Evolutionary conservation across 352 stramenopile genomes (phyloP).

Genomic region (Phytophthora hybrid): DNA sequence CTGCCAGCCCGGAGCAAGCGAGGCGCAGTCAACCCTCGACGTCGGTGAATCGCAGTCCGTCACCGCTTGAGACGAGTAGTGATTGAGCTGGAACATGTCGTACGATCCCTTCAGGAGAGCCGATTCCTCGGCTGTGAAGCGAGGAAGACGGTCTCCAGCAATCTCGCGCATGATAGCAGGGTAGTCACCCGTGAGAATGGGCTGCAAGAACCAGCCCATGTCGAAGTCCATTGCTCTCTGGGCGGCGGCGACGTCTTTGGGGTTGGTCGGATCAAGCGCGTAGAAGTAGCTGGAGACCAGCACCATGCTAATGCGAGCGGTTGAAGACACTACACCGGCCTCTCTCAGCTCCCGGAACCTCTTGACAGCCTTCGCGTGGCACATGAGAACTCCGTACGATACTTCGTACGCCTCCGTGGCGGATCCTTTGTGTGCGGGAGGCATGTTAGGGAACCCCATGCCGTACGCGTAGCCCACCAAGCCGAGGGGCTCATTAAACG

Average conservation of each 20-base stretch:
- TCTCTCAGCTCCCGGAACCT: conserved; percentile 86
- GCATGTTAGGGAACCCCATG: conserved; percentile 55
- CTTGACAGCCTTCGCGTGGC: conserved; percentile 87
- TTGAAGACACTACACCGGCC: conserved; percentile 35
- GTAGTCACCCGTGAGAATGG: conserved; percentile 92
- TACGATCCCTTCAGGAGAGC: conserved; percentile 79
- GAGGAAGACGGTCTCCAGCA: conserved; percentile 84
- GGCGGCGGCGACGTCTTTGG: conserved; percentile 66
- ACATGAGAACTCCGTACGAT: conserved; percentile 92
- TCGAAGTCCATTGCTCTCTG: conserved; percentile 89
- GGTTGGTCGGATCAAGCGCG: conserved; percentile 75
- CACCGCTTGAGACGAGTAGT: conserved; percentile 89
- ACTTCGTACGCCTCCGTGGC: conserved; percentile 53
- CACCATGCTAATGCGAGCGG: conserved; percentile 92
- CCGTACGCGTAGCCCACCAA: conserved; percentile 90
- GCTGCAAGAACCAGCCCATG: conserved; percentile 93
- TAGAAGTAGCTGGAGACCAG: conserved; percentile 85
- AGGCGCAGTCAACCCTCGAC: conserved; percentile 40
- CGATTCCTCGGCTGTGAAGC: conserved; percentile 86
- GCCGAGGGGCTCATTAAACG: conserved; percentile 94
- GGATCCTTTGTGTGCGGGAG: conserved; percentile 42
- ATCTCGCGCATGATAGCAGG: conserved; percentile 89
- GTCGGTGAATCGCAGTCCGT: conserved; percentile 58
- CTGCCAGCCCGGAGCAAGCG: conserved; percentile 49
- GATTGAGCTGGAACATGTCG: conserved; percentile 97